These are phyloP conservation scores for Pythium dissimile DNA, from an alignment of 352 stramenopile species.

Conservation along the genomic window DNA sequence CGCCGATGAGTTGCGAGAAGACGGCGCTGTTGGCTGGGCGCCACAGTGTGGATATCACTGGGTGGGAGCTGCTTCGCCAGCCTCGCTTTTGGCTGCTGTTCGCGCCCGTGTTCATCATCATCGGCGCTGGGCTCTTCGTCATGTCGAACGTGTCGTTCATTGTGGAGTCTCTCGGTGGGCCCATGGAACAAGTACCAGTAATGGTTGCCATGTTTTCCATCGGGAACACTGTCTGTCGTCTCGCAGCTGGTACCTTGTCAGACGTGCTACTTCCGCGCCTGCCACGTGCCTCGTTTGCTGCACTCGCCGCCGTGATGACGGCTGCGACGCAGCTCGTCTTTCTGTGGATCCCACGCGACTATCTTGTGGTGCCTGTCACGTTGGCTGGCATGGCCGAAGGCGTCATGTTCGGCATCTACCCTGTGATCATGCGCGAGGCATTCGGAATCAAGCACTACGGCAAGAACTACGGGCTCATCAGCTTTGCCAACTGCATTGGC, in stretches of 20 bases:
- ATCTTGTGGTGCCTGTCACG: conserved; percentile 48
- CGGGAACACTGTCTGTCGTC: conserved; percentile 60
- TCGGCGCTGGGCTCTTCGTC: conserved; percentile 67
- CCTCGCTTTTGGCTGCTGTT: conserved; percentile 79
- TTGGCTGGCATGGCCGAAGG: conserved; percentile 68
- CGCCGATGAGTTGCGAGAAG: conserved; percentile 16
- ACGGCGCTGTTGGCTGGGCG: conserved; percentile 1
- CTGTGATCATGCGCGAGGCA: conserved; percentile 75
- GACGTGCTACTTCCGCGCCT: conserved; percentile 43
- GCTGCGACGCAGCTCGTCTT: conserved; percentile 50
- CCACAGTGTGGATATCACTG: conserved; percentile 46
- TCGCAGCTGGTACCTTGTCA: conserved; percentile 57
- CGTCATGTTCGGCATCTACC: conserved; percentile 80
- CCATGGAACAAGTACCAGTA: conserved; percentile 55
- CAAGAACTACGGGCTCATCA: conserved; percentile 84
- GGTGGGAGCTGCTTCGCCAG: conserved; percentile 46
- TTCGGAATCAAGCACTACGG: conserved; percentile 77
- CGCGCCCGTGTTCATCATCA: conserved; percentile 63
- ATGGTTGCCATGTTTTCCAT: conserved; percentile 82
- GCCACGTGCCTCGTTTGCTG: conserved; percentile 57
- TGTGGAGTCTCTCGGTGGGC: conserved; percentile 63
- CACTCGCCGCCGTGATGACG: conserved; percentile 43
- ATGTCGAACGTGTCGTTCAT: conserved; percentile 88
- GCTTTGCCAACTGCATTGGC: conserved; percentile 75
- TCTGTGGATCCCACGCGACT: conserved; percentile 37